Percentiles rank a stretch among this genome's conserved stretches.
phyloP scores from a whole-genome alignment of 352 stramenopile species.

The Phytopythium helicoides region DNA sequence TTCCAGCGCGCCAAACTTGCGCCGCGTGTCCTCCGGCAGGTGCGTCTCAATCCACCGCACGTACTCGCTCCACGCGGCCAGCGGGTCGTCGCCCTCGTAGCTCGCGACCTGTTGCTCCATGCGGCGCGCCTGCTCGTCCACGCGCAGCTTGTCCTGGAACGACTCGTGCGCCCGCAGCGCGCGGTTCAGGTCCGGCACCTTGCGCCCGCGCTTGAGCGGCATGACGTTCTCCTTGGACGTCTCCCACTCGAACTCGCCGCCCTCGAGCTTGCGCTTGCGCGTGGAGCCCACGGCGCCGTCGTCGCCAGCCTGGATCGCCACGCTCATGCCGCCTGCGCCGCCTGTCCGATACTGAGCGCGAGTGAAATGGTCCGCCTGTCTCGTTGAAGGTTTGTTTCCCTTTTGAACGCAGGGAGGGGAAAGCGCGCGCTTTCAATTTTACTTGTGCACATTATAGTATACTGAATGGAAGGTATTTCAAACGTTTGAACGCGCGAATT shows the following conservation, averaged over 20 bases:
- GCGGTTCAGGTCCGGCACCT: constrained; percentile 76
- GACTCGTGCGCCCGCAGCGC: constrained; percentile 61
- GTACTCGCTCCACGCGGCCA: constrained; percentile 69
- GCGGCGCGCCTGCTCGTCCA: constrained; percentile 53
- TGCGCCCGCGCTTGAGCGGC: constrained; percentile 75
- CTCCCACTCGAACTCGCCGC: constrained; percentile 74
- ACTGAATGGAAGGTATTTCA: not conserved
- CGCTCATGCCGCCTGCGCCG: constrained; percentile 10
- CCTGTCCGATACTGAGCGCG: too few relatives aligned
- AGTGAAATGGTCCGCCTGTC: not conserved
- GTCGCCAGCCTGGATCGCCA: not conserved
- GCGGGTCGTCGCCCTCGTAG: constrained; percentile 65
- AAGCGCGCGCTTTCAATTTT: not conserved
- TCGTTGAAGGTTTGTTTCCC: not conserved
- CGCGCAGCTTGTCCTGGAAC: constrained; percentile 52
- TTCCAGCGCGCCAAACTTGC: constrained; percentile 74
- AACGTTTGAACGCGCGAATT: not conserved
- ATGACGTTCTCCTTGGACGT: constrained; percentile 88
- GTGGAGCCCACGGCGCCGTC: not conserved
- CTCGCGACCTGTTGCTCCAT: constrained; percentile 42
- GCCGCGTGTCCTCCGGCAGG: constrained; percentile 79
- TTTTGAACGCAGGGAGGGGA: not conserved
- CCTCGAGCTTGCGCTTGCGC: constrained; percentile 27
- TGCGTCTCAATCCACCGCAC: constrained; percentile 79
- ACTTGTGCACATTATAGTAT: too few relatives aligned